Evolutionary conservation across 2,329 filamentous ascomycete species (phyloP).

Genomic region (Pseudogymnoascus sp.): DNA sequence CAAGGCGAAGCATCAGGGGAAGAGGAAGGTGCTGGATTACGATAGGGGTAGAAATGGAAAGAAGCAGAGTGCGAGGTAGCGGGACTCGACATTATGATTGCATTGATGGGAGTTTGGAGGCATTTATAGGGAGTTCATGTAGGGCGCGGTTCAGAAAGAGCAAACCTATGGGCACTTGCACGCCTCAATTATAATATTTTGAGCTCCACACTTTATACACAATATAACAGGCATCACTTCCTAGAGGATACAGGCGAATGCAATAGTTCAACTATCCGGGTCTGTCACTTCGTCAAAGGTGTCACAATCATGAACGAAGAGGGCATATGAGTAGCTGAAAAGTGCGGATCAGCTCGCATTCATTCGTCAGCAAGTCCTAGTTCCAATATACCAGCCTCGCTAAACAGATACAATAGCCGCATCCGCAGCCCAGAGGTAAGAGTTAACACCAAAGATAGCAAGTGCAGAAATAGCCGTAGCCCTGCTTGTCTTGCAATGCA

Average conservation of each 20-base stretch:
- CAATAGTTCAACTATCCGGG: not conserved
- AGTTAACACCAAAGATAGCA: slow-evolving; percentile 7
- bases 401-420: slow-evolving; percentile 8
- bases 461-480: slow-evolving; percentile 9
- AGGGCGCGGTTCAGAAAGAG: not conserved
- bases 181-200: not conserved
- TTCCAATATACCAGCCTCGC: slow-evolving; percentile 8
- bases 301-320: slow-evolving; percentile 1
- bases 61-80: not conserved
- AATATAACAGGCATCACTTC: not conserved
- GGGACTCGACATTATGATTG: not conserved
- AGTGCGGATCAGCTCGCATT: slow-evolving; percentile 6
- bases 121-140: not conserved
- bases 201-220: not conserved
- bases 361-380: slow-evolving; percentile 7
- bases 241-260: not conserved
- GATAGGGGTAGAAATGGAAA: slow-evolving; percentile 1
- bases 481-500: slow-evolving; percentile 7
- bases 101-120: slow-evolving; percentile 1
- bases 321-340: not conserved
- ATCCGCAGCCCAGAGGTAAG: not conserved
- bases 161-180: not conserved
- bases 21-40: slow-evolving; percentile 40
- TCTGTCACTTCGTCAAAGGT: not conserved
- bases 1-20: slow-evolving; percentile 47